Base-by-base conservation (phyloP, 108 stramenopile species). In the Fistulifera solaris region DNA sequence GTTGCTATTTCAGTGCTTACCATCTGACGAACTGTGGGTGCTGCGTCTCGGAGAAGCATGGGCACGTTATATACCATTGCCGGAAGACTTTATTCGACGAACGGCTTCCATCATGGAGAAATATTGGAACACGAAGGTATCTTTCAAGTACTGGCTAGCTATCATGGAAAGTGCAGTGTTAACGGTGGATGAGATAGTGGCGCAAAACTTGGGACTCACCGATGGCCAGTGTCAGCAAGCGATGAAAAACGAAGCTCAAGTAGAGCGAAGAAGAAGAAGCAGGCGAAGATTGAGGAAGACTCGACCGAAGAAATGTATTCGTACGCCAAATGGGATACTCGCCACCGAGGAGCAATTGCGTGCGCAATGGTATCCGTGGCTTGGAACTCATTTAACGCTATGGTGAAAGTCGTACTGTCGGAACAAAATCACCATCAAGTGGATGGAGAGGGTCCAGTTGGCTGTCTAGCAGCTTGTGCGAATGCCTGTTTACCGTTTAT, bases 41-140 rank as follows among this genome's bases (percentile, higher is more conserved):
- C 38, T 54, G 18, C n/a, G 15, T 14, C 45, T 61, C 21, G 74
- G 71, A 27, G 76, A 85, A 54, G 40, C 62, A 45, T 90, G 89
- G 89, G 89, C 85, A 0, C 71, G 74, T 43, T 83, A 71, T 62
- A 63, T 84, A 0, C 67, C 80, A 8, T 47, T 85, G 38, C 78
- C 85, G 6, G 41, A 62, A 27, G 71, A 82, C 21, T 66, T 85
- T 42, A 60, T 85, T 2, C 45, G 70, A 10, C 39, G 43, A 13
- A 70, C 67, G 27, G 28, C 80, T 23, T 51, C 68, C 2, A 26
- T 75, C 24, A 26, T 73, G 21, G 11, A 8, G 7, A 45, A 11
- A 45, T 11, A 45, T 45, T 45, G 16, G 44, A 35, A 35, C 31
- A 8, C 31, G 6, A 35, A 35, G 31, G 31, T 35, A 3, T 35